These are phyloP conservation scores for Phytophthora parvispora DNA, from an alignment of 352 stramenopile genomes.

Conservation along the genomic window DNA sequence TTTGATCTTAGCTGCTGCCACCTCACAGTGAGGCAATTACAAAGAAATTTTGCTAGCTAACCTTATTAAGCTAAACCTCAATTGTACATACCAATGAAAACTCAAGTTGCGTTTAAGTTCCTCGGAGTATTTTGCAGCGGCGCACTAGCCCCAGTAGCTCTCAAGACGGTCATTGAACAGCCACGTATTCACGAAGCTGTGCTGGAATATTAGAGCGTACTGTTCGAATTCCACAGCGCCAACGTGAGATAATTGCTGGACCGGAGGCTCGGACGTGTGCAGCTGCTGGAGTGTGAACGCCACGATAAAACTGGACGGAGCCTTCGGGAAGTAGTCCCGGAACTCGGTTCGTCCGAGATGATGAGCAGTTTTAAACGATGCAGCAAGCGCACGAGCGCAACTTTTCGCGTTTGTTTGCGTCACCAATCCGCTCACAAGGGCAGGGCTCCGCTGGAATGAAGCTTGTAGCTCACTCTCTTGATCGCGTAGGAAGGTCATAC, in stretches of 20 bases:
- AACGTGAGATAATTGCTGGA: not conserved
- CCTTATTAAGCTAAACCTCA: not conserved
- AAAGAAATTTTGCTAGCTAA: not conserved
- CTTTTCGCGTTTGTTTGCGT: slow-evolving; percentile 18
- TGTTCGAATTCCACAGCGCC: slow-evolving; percentile 25
- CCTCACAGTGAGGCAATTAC: not conserved
- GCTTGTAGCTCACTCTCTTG: slow-evolving; percentile 20
- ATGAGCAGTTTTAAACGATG: slow-evolving; percentile 21
- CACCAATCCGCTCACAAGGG: slow-evolving; percentile 23
- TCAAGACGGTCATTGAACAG: slow-evolving; percentile 33
- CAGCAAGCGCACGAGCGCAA: slow-evolving; percentile 13
- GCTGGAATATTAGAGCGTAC: slow-evolving; percentile 31
- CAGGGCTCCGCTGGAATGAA: slow-evolving; percentile 22
- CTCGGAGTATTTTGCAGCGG: not conserved
- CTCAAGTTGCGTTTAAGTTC: not conserved
- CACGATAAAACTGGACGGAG: slow-evolving; percentile 28
- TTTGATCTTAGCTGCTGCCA: not conserved
- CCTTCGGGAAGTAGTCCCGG: slow-evolving; percentile 17
- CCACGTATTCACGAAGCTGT: slow-evolving; percentile 39
- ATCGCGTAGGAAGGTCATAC: slow-evolving; percentile 12
- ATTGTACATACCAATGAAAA: not conserved
- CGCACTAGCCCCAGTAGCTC: slow-evolving; percentile 24
- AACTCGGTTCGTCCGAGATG: slow-evolving; percentile 2
- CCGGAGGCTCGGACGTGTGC: not conserved
- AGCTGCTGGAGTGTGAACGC: slow-evolving; percentile 30